Base-by-base conservation (phyloP, 345 rosid genomes). In the Murraya koenigii region DNA sequence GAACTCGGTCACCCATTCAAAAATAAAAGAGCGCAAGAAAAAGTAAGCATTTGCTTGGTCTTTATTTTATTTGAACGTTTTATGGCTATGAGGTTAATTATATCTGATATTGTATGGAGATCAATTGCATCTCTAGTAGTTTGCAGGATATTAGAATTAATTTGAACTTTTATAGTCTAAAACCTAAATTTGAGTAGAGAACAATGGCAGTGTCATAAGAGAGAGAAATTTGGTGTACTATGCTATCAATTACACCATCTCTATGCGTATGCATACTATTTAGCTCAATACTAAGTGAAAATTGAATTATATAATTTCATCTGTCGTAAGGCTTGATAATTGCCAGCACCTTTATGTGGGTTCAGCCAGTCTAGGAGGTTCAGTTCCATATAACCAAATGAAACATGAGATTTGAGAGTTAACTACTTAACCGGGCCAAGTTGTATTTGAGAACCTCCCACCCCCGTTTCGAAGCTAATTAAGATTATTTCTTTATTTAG, bases 11-110 rank as follows among this genome's bases (percentile, higher is more conserved):
- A 80, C 81, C 67, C 79, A 75, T 8, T 88, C 89, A 4, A 90
- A 84, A 76, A 84, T 89, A 61, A 79, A 80, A 79, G 94, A 95
- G 76, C 92, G 91, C 75, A 94, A 84, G 87, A 92, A 90, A 71
- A 89, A 84, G 96, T 88, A 81, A 81, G 81, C 59, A 59, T 72
- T 26, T 25, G 13, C n/a, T 35, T 32, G 8, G 3, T 20, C 19
- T 78, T 66, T 75, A 30, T 55, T 65, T 62, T n/a, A 20, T 30
- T 52, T 56, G 30, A 23, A 64, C 11, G 17, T 33, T 33, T 3
- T 62, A 63, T 63, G 39, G 41, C 22, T 75, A 26, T 26, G 41
- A 38, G 49, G 28, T 58, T n/a, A n/a, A n/a, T n/a, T 32, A 68
- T 69, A 10, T 28, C 54, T 58, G 23, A 47, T 22, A 52, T 22